Base-by-base conservation (phyloP, 2,329 filamentous ascomycete genomes). In the Colletotrichum sp. region DNA sequence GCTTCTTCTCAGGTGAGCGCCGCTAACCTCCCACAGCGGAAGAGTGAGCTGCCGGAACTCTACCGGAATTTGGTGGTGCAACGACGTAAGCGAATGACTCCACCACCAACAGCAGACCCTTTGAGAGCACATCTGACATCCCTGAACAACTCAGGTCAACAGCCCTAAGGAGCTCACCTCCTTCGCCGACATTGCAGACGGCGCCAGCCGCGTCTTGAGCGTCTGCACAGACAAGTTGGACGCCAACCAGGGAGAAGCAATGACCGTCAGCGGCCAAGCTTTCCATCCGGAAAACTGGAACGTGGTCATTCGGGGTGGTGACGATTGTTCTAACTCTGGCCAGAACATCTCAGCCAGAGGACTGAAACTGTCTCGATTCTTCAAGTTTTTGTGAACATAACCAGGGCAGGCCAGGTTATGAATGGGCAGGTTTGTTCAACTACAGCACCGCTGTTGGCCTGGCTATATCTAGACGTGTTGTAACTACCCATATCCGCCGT, bases 231-330 rank as follows among this genome's bases (percentile, higher is more conserved):
- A 75, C n/a, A 75, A 75, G 68, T n/a, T 55, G 60, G 34, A 55
- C 48, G 68, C 68, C 13, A 71, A 72, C 13, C 72, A 67, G 55
- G 72, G 61, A 2, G 61, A 36, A 9, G 68, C 26, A 18, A 75
- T 67, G 68, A 67, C 68, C 5, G 68, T 75, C 24, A 75, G 72
- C 18, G 72, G 72, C 2, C 72, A 75, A 28, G 68, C 72, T 2
- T 75, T 72, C 55, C 72, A 75, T 18, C 39, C 48, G 36, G 68
- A 75, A 5, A 32, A 32, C 10, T 75, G 72, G 72, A 75, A 72
- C 10, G 72, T 67, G 1, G 39, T 72, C 21, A 63, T 75, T 15
- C 52, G 72, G 2, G 72, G 72, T 7, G 68, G 72, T 2, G 68
- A 75, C 1, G 43, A 67, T 24, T 75, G 72, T 24, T 24, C 26